A percentile compares a stretch with the other conserved stretches of the same genome.
Evolutionary conservation across 352 stramenopile species (phyloP).

Genomic region (Phytophthora rubi): DNA sequence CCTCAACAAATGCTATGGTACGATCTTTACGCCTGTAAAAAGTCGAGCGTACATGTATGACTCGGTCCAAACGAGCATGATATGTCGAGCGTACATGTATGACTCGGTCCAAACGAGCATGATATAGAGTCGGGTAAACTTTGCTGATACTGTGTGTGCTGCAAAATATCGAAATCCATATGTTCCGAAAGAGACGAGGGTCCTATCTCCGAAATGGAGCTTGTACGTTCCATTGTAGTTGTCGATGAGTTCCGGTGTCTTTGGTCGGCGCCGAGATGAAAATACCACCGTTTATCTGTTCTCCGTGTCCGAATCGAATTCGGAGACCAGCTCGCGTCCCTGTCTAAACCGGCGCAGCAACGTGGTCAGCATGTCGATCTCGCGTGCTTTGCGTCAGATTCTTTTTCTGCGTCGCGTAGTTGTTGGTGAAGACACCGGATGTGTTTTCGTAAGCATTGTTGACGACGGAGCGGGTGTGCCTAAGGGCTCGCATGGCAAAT

Average conservation of each 20-base stretch:
- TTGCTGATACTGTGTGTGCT: slow-evolving; percentile 2
- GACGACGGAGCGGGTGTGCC: too few species aligned
- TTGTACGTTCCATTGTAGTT: slow-evolving; percentile 19
- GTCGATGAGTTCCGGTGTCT: background rate
- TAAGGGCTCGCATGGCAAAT: too few species aligned
- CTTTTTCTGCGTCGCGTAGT: too few species aligned
- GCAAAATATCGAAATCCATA: slow-evolving; percentile 6
- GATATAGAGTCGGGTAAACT: too few species aligned
- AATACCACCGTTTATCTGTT: too few species aligned
- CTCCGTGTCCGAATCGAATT: background rate
- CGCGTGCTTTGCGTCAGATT: too few species aligned
- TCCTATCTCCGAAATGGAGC: slow-evolving; percentile 13
- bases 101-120: slow-evolving; percentile 16
- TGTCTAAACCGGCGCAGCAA: background rate
- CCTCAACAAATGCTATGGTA: background rate
- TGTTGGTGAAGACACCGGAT: too few species aligned
- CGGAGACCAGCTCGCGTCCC: background rate
- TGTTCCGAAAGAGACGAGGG: slow-evolving; percentile 13
- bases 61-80: slow-evolving; percentile 19
- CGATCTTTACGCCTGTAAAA: background rate
- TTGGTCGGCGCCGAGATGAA: background rate
- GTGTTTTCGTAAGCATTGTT: too few species aligned
- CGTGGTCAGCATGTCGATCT: background rate
- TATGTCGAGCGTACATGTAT: background rate
- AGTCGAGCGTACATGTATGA: background rate